Percentiles rank a stretch among this genome's conserved stretches.
phyloP scores from a whole-genome alignment of 2,329 filamentous ascomycete genomes.

The Fonsecaea nubica region DNA sequence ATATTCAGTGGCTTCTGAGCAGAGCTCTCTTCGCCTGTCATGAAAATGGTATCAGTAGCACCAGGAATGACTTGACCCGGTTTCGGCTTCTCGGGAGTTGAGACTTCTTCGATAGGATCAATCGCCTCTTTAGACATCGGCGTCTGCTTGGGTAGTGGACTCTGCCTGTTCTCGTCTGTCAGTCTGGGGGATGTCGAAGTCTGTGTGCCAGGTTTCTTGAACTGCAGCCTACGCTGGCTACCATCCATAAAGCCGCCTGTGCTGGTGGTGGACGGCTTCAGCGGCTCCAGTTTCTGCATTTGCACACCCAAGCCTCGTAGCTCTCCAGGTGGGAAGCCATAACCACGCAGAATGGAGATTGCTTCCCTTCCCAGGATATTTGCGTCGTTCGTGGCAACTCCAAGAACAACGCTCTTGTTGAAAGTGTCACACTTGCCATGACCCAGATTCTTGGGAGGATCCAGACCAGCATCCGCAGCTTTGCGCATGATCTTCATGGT shows the following conservation, averaged over 20 bases:
- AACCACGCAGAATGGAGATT: conserved; percentile 79
- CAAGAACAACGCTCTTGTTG: conserved; percentile 84
- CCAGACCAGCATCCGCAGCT: conserved; percentile 82
- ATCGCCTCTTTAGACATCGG: conserved; percentile 38
- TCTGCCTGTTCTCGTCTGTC: conserved; percentile 16
- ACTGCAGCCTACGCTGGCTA: conserved; percentile 80
- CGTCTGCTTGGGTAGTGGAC: conserved; percentile 10
- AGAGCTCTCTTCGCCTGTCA: conserved; percentile 43
- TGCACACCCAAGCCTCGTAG: conserved; percentile 91
- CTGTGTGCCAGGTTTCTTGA: conserved; percentile 62
- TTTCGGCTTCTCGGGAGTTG: conserved; percentile 49
- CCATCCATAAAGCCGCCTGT: conserved; percentile 58
- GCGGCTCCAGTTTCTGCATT: conserved; percentile 86
- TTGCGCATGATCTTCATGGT: conserved; percentile 96
- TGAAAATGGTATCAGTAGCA: conserved; percentile 38
- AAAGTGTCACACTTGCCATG: conserved; percentile 95
- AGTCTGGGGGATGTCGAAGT: conserved; percentile 28
- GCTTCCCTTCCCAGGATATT: conserved; percentile 79
- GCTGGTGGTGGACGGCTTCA: conserved; percentile 60
- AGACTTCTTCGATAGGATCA: conserved; percentile 61
- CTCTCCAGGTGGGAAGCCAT: conserved; percentile 86
- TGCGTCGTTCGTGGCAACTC: conserved; percentile 79
- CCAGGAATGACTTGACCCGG: conserved; percentile 37
- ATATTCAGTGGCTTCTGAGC: conserved; percentile 68
- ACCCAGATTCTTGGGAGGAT: conserved; percentile 90